These are phyloP conservation scores for Rubia peregrina DNA, from an alignment of 305 asterid genomes.

Conservation along the genomic window DNA sequence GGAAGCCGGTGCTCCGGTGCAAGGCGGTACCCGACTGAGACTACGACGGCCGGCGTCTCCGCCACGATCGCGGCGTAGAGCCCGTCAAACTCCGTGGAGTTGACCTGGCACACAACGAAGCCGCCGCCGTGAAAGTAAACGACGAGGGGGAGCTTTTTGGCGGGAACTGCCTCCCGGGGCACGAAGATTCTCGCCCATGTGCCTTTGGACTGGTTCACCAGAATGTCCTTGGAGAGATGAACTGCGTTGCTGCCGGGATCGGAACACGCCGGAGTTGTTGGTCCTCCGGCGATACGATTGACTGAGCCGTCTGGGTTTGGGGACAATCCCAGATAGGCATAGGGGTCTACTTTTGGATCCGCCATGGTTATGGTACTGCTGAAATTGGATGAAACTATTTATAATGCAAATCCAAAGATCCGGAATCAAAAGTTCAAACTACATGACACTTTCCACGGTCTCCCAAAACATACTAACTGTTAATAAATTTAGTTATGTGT, in stretches of 20 bases:
- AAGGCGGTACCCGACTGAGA: conserved; percentile 34
- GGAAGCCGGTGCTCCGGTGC: conserved; percentile 49
- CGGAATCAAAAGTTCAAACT: no score
- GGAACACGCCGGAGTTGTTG: background rate
- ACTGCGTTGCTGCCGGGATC: background rate
- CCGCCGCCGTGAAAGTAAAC: conserved; percentile 36
- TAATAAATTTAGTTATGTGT: no score
- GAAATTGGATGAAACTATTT: no score
- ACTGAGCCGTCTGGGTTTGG: background rate
- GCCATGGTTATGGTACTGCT: background rate
- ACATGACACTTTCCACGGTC: no score
- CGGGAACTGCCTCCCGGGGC: background rate
- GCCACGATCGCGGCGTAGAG: conserved; percentile 14
- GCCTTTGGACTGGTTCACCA: background rate
- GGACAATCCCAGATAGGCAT: background rate
- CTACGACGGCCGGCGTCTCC: conserved; percentile 21
- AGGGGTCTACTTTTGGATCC: background rate
- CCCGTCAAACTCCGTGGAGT: conserved; percentile 14
- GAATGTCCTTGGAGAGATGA: conserved; percentile 3
- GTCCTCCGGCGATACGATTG: background rate
- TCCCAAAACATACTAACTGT: no score
- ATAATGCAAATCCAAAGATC: no score
- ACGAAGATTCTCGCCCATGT: background rate
- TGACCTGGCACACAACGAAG: conserved; percentile 22
- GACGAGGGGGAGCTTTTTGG: background rate